Evolutionary conservation across 768 basidiomycete species (phyloP).

Genomic region (Porpolomopsis calyptriformis): DNA sequence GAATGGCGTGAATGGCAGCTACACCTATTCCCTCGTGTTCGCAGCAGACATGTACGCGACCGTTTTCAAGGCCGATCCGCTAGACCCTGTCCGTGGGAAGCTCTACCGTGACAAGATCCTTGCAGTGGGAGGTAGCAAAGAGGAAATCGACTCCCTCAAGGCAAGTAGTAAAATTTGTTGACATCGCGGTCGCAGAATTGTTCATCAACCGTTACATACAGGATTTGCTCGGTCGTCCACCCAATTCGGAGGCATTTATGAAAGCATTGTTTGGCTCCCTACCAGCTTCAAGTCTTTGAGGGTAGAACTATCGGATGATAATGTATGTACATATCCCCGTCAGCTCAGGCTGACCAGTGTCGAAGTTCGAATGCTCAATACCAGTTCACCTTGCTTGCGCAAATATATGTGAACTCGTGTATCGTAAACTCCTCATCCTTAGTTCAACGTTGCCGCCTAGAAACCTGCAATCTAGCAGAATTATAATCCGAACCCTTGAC

Average conservation of each 20-base stretch:
- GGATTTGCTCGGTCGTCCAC: constrained; percentile 71
- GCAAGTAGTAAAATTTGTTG: constrained; percentile 23
- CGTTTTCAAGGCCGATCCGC: constrained; percentile 72
- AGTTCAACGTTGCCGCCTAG: too few species aligned
- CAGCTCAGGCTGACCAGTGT: too few species aligned
- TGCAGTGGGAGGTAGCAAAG: constrained; percentile 61
- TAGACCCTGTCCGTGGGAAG: constrained; percentile 56
- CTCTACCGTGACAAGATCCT: constrained; percentile 71
- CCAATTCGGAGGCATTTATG: constrained; percentile 68
- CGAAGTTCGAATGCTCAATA: too few species aligned
- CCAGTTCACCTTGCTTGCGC: too few species aligned
- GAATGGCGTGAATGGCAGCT: constrained; percentile 21
- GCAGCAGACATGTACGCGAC: constrained; percentile 57
- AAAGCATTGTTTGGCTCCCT: constrained; percentile 44
- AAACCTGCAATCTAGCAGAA: too few species aligned
- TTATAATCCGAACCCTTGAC: too few species aligned
- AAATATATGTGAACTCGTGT: too few species aligned
- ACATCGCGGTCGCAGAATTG: not conserved
- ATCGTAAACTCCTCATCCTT: too few species aligned
- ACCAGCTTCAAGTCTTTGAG: constrained; percentile 11
- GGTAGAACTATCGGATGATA: too few species aligned
- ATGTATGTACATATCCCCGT: too few species aligned
- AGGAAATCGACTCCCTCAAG: constrained; percentile 72
- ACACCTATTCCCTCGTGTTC: constrained; percentile 63
- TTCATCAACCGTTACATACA: constrained; percentile 15